Base-by-base conservation (phyloP, 2,329 filamentous ascomycete genomes). In the Lasiodiplodia theobromae region DNA sequence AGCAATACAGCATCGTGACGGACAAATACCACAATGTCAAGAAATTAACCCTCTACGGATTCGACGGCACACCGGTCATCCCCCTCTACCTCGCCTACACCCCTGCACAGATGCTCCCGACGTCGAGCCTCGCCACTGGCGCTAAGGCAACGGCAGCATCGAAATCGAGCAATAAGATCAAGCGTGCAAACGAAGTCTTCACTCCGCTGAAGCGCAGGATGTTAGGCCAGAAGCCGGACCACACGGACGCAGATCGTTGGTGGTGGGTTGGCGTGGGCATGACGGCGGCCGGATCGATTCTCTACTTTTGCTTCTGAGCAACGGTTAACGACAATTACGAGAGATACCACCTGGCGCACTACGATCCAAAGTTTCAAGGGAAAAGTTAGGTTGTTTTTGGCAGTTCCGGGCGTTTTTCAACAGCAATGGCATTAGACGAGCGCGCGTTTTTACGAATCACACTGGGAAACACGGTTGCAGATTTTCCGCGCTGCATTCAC, bases 21-120 rank as follows among this genome's bases (percentile, higher is more conserved):
- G 90, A 92, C 75, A 78, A 81, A 21, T 92, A 90, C 77, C 86
- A 89, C 77, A 85, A 87, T 65, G 83, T 88, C 69, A 83, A 82
- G 53, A 87, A 90, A 66, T 85, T 93, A 28, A 87, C 91, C 71
- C 84, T 93, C 56, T 89, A 83, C 77, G 78, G 85, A 73, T 88
- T 85, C 73, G 88, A 92, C 75, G 90, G 90, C 69, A 79, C 87
- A 1, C 89, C 88, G 12, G 81, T 91, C 79, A 86, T 89, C 72
- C 90, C 90, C 12, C 84, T 93, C 83, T 92, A 90, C 77, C 83
- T 91, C 56, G 86, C 85, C 71, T 88, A 85, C 75, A 83, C 79
- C 14, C 86, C 89, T 5, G 89, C 90, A 0, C 80, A 89, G 74
- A 92, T 92, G 89, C 85, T 92, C 6, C 90, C 90, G 2, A 92